These are phyloP conservation scores for Leucocoprinus sp. DNA, from an alignment of 768 basidiomycete genomes.

Conservation along the genomic window DNA sequence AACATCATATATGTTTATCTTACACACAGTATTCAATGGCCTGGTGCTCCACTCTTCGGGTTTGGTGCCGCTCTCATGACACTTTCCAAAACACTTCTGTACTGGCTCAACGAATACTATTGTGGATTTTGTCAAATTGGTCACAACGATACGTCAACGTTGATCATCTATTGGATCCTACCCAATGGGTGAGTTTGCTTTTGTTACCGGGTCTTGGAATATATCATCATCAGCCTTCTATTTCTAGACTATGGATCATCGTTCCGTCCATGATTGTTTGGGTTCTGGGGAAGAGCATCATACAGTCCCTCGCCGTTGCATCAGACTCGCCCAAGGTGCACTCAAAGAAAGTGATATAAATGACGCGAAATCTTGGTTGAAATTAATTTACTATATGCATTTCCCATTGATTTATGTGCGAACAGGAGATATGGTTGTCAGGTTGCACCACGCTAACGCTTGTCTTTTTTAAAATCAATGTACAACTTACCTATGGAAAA, in stretches of 20 bases:
- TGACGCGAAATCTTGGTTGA: no score
- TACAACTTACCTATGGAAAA: no score
- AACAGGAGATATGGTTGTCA: no score
- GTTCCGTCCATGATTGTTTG: constrained; percentile 54
- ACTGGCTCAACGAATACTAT: constrained; percentile 73
- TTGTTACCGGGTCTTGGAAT: not conserved
- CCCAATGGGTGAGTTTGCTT: constrained; percentile 61
- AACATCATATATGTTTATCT: constrained; percentile 73
- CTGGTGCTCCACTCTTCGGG: constrained; percentile 66
- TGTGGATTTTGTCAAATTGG: constrained; percentile 67
- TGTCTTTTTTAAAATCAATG: no score
- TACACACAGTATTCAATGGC: constrained; percentile 51
- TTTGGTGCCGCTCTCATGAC: constrained; percentile 73
- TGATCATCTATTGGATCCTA: constrained; percentile 59
- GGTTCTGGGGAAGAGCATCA: constrained; percentile 57
- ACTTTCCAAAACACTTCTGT: constrained; percentile 78
- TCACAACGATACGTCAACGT: constrained; percentile 51
- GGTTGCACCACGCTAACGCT: no score
- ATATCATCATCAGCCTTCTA: not conserved
- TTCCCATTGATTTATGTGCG: no score
- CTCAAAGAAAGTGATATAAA: constrained; percentile 12
- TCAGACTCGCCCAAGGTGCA: constrained; percentile 1
- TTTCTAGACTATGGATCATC: constrained; percentile 64
- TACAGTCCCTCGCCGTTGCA: constrained; percentile 27
- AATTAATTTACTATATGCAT: no score